Evolutionary conservation across 2,329 filamentous ascomycete species (phyloP).

Genomic region (Neoarthrinium moseri): DNA sequence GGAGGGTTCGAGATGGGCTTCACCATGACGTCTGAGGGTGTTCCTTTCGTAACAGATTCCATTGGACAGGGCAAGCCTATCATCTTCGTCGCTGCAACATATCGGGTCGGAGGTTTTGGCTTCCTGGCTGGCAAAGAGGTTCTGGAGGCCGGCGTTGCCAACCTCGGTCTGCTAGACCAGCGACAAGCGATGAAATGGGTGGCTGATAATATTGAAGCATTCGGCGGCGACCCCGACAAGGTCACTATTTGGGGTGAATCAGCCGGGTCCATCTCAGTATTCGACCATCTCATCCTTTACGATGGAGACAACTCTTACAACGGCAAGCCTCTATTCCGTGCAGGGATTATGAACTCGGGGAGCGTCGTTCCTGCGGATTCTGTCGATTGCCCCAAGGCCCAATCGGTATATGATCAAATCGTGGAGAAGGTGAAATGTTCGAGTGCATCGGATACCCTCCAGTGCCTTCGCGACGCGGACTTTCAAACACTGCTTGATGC

Average conservation of each 20-base stretch:
- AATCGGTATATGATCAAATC: conserved; percentile 63
- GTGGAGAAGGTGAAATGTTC: conserved; percentile 62
- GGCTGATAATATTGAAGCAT: conserved; percentile 71
- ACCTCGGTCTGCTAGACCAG: conserved; percentile 72
- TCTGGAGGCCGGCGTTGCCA: conserved; percentile 63
- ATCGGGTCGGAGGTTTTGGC: conserved; percentile 72
- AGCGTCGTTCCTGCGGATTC: conserved; percentile 58
- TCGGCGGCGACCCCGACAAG: too few relatives aligned
- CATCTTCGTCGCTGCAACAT: conserved; percentile 75
- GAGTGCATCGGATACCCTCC: conserved; percentile 52
- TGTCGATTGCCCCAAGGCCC: conserved; percentile 64
- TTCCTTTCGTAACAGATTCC: conserved; percentile 42
- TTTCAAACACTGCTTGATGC: conserved; percentile 62
- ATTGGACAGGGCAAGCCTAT: conserved; percentile 58
- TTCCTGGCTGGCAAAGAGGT: conserved; percentile 70
- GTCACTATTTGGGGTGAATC: conserved; percentile 79
- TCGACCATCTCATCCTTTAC: conserved; percentile 74
- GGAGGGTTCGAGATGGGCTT: conserved; percentile 59
- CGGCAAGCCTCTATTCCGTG: conserved; percentile 71
- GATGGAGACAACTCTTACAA: conserved; percentile 73
- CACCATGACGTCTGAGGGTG: conserved; percentile 48
- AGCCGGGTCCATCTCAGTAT: conserved; percentile 71
- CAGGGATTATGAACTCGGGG: conserved; percentile 75
- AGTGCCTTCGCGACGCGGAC: conserved; percentile 61
- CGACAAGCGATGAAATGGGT: conserved; percentile 72